Evolutionary conservation across 2,329 filamentous ascomycete species (phyloP).

Genomic region (Leptographium procerum): DNA sequence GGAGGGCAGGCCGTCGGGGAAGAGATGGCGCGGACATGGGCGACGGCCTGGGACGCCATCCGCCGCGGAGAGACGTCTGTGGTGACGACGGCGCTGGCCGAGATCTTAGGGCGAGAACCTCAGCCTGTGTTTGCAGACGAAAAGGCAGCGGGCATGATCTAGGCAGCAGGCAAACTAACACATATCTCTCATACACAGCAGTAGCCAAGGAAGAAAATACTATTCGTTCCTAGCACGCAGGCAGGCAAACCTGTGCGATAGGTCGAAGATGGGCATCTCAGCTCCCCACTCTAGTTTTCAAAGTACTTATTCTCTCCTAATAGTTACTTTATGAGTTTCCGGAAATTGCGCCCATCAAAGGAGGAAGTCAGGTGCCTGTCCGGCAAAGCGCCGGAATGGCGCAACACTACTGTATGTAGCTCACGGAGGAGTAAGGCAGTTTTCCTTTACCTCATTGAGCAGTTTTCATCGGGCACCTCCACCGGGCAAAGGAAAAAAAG

Average conservation of each 20-base stretch:
- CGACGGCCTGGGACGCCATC: conserved; percentile 35
- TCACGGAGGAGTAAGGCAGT: too few species aligned
- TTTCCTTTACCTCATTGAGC: neutral
- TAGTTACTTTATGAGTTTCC: neutral
- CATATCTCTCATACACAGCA: too few species aligned
- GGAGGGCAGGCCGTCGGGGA: conserved; percentile 10
- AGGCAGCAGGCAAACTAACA: too few species aligned
- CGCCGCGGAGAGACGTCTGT: conserved; percentile 29
- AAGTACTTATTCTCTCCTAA: neutral
- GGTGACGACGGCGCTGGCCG: conserved; percentile 25
- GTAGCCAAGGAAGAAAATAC: neutral
- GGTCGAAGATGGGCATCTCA: too few species aligned
- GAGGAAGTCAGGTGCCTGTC: neutral
- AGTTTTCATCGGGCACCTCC: neutral
- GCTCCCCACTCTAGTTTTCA: neutral
- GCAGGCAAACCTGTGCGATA: neutral
- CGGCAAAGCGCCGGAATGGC: neutral
- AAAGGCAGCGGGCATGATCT: neutral
- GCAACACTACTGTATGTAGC: neutral
- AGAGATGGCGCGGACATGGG: conserved; percentile 31
- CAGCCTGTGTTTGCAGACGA: neutral
- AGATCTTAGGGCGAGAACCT: conserved; percentile 7
- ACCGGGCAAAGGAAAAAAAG: too few species aligned
- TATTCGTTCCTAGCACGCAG: neutral
- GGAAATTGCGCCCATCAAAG: neutral